These are phyloP conservation scores for Gastrolobium villosum DNA, from an alignment of 306 rosid species.

Conservation along the genomic window DNA sequence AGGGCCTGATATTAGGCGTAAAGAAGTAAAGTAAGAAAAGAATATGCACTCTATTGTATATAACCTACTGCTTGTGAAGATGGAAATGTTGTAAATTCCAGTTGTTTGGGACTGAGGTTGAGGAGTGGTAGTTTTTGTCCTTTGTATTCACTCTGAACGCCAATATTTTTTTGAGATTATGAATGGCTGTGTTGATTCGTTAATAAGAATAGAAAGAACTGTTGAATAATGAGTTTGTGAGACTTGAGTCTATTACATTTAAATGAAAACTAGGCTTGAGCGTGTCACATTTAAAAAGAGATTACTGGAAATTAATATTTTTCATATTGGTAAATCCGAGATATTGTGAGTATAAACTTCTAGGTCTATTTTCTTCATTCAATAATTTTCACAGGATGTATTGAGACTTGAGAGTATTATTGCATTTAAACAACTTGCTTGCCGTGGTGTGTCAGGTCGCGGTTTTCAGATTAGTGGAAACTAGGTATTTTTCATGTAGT, in stretches of 20 bases:
- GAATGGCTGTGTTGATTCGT: neutral
- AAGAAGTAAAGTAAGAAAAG: neutral
- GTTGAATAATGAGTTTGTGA: conserved; percentile 27
- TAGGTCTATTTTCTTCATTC: conserved; percentile 28
- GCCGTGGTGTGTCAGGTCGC: too few species aligned
- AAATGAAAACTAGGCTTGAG: conserved; percentile 25
- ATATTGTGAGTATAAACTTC: neutral
- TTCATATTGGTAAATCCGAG: conserved; percentile 5
- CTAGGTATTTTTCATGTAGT: too few species aligned
- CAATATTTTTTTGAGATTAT: neutral
- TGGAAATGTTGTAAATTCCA: neutral
- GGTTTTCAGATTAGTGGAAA: too few species aligned
- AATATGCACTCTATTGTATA: neutral
- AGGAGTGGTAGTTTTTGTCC: conserved; percentile 20
- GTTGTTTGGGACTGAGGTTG: conserved; percentile 1
- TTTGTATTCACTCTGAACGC: neutral
- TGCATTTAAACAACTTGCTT: conserved; percentile 15
- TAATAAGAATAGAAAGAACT: conserved; percentile 21
- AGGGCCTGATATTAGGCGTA: conserved; percentile 1
- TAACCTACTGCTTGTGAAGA: conserved; percentile 5
- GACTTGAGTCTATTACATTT: conserved; percentile 5
- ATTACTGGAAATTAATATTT: conserved; percentile 20
- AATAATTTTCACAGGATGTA: conserved; percentile 26
- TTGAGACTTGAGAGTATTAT: conserved; percentile 28
- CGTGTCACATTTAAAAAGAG: neutral